A percentile compares a stretch with the other conserved stretches of the same genome.
These are phyloP conservation scores for Salix exigua DNA, from an alignment of 345 rosid species.

Conservation along the genomic window DNA sequence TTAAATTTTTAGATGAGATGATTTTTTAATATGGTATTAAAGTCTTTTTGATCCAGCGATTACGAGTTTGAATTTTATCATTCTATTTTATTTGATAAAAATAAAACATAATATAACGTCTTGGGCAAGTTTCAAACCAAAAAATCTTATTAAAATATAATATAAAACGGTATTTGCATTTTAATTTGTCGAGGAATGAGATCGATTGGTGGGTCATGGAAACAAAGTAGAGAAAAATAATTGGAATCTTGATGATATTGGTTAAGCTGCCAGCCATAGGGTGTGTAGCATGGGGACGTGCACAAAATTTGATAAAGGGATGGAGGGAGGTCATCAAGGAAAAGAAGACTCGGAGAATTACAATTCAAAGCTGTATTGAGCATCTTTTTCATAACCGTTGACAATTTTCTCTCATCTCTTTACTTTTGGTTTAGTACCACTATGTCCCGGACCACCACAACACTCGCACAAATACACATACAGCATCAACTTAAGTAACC, in stretches of 20 bases:
- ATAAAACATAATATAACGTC: fast-evolving
- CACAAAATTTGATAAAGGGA: constrained; percentile 49
- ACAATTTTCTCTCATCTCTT: constrained; percentile 25
- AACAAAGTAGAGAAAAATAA: background rate
- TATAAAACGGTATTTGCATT: background rate
- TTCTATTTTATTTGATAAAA: too few species aligned
- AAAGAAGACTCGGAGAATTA: constrained; percentile 19
- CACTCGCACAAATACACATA: constrained; percentile 49
- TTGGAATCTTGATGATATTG: constrained; percentile 3
- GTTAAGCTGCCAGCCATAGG: constrained; percentile 19
- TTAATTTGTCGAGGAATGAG: background rate
- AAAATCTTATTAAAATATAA: too few species aligned
- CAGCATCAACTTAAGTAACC: constrained; percentile 35
- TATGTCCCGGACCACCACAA: constrained; percentile 48
- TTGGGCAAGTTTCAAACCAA: fast-evolving
- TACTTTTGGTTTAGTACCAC: constrained; percentile 32
- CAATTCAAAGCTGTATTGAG: constrained; percentile 29
- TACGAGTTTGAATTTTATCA: too few species aligned
- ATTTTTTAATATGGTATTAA: too few species aligned
- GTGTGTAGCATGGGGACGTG: constrained; percentile 19
- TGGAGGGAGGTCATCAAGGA: constrained; percentile 13
- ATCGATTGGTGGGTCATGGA: constrained; percentile 25
- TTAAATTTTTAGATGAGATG: too few species aligned
- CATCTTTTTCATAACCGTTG: constrained; percentile 47
- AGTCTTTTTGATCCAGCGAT: too few species aligned